A percentile compares a stretch with the other conserved stretches of the same genome.
Conservation (phyloP, 1,284 basidiomycete species). For the Phylloboletellus chloephorus region DNA sequence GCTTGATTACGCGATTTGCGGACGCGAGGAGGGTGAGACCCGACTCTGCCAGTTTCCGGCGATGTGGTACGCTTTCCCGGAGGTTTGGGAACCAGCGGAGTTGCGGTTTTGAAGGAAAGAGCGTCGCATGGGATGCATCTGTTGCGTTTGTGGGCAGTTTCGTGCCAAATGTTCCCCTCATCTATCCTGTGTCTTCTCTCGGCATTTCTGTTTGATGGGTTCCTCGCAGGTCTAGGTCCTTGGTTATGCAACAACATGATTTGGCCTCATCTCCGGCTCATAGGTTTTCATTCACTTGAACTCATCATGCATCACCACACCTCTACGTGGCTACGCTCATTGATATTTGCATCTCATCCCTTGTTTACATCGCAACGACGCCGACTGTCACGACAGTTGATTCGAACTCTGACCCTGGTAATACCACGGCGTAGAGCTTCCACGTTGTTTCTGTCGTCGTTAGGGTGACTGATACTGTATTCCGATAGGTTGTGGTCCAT, state of each 20-base stretch:
- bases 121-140: neutral
- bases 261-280: slow-evolving; percentile 5
- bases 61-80: slow-evolving; percentile 31
- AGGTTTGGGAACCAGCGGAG: slow-evolving; percentile 29
- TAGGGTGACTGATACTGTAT: no score
- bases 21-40: slow-evolving; percentile 20
- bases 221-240: slow-evolving; percentile 19
- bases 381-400: slow-evolving; percentile 7
- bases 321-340: slow-evolving; percentile 8
- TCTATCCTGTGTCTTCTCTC: slow-evolving; percentile 3
- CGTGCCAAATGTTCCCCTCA: neutral
- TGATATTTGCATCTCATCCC: slow-evolving; percentile 12
- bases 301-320: slow-evolving; percentile 17
- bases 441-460: no score
- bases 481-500: no score
- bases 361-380: slow-evolving; percentile 7
- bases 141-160: neutral
- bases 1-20: slow-evolving; percentile 30
- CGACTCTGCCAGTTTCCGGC: slow-evolving; percentile 22
- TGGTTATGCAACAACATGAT: slow-evolving; percentile 10
- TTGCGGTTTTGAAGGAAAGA: slow-evolving; percentile 19
- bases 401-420: no score
- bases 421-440: no score
- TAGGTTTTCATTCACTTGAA: slow-evolving; percentile 8
- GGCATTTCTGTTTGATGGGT: slow-evolving; percentile 8